Conservation (phyloP, 2,329 filamentous ascomycete species). For the Pseudohalonectria lignicola region DNA sequence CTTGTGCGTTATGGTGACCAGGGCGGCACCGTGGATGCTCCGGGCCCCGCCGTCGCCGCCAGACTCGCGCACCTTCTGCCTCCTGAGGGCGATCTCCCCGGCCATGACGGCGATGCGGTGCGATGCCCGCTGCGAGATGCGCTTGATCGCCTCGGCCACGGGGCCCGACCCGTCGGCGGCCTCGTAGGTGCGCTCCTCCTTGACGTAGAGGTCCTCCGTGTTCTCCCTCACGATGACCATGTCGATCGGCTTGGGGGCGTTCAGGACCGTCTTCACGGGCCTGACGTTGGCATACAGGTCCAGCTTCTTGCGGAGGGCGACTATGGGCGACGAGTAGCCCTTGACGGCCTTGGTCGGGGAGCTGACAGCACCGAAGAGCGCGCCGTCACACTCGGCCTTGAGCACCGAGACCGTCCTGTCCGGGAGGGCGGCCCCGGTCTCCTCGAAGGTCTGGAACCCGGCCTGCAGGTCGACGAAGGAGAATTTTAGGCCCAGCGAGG, state of each 20-base stretch:
- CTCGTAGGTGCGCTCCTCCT: conserved; percentile 81
- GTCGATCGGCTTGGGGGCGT: conserved; percentile 63
- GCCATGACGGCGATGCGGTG: conserved; percentile 86
- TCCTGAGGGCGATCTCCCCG: conserved; percentile 81
- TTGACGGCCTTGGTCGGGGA: conserved; percentile 83
- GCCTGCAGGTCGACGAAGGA: conserved; percentile 88
- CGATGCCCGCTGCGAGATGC: conserved; percentile 78
- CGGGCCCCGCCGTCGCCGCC: conserved; percentile 34
- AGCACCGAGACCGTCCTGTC: conserved; percentile 86
- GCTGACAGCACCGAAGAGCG: conserved; percentile 90
- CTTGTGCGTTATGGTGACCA: conserved; percentile 97
- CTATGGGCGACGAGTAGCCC: conserved; percentile 94
- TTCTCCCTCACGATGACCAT: conserved; percentile 98
- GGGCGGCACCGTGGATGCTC: conserved; percentile 55
- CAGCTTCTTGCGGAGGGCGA: conserved; percentile 89
- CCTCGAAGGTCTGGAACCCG: conserved; percentile 87
- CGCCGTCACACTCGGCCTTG: conserved; percentile 85
- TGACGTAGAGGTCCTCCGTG: conserved; percentile 97
- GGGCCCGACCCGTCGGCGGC: conserved; percentile 58
- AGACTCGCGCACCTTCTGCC: conserved; percentile 71
- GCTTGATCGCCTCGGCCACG: conserved; percentile 95
- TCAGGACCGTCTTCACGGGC: conserved; percentile 75
- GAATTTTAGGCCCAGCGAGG: conserved; percentile 88
- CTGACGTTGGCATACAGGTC: conserved; percentile 96
- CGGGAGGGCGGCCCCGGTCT: conserved; percentile 78